phyloP scores from a whole-genome alignment of 306 rosid species.

The Neltuma alba region DNA sequence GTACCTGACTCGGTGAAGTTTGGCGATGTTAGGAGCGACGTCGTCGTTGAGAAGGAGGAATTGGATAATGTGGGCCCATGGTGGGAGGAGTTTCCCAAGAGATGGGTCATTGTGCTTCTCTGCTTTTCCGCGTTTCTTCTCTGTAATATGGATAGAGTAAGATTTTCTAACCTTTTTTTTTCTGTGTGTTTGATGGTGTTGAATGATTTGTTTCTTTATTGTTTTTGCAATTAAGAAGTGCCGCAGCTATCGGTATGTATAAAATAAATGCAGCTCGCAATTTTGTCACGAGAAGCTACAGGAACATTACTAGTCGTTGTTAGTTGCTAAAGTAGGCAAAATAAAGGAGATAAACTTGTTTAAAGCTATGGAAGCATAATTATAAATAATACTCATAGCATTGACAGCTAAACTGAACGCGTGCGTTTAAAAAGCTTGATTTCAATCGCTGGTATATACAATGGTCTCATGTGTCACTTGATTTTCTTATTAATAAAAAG shows the following conservation, averaged over 20 bases:
- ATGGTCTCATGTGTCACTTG: not conserved
- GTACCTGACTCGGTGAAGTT: conserved; percentile 51
- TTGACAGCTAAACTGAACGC: not conserved
- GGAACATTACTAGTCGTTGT: not conserved
- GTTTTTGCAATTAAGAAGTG: not conserved
- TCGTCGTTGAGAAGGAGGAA: conserved; percentile 23
- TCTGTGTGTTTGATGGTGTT: not conserved
- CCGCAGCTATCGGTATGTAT: not conserved
- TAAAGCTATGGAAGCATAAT: not conserved
- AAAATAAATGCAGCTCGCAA: not conserved
- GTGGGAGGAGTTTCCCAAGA: conserved; percentile 83
- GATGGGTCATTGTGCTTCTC: conserved; percentile 92
- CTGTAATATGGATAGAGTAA: conserved; percentile 98
- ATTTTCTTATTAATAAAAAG: not conserved
- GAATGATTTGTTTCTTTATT: not conserved
- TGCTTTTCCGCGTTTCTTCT: conserved; percentile 95
- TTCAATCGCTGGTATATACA: not conserved
- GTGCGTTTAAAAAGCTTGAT: not conserved
- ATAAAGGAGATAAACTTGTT: not conserved
- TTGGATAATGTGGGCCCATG: conserved; percentile 56
- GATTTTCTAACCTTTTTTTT: not conserved
- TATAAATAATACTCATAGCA: not conserved
- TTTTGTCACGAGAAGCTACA: not conserved
- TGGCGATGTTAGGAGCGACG: conserved; percentile 34
- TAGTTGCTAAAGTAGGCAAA: not conserved